A percentile compares a stretch with the other conserved stretches of the same genome.
Evolutionary conservation across 2,329 filamentous ascomycete genomes (phyloP).

Genomic region (Celoporthe dispersa): DNA sequence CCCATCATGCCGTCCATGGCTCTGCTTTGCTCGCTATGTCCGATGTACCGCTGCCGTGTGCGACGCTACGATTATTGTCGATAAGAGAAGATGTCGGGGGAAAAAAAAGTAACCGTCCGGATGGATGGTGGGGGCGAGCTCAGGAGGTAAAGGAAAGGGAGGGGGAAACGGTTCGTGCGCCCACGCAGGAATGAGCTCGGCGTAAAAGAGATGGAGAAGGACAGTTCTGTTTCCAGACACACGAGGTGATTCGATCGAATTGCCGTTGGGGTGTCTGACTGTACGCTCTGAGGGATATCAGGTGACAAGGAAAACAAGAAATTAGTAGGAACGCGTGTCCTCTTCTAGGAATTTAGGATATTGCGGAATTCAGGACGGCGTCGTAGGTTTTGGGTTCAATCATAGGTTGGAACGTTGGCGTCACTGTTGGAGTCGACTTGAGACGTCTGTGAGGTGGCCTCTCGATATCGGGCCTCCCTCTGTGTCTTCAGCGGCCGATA

Average conservation of each 20-base stretch:
- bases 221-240: neutral
- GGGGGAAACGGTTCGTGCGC: neutral
- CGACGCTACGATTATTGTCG: conserved; percentile 1
- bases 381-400: neutral
- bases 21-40: neutral
- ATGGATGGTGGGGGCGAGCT: neutral
- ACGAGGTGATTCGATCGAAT: neutral
- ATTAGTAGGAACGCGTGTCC: neutral
- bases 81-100: neutral
- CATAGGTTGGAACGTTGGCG: neutral
- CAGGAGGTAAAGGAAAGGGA: neutral
- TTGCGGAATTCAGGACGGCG: conserved; percentile 5
- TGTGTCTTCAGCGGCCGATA: conserved; percentile 2
- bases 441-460: conserved; percentile 17
- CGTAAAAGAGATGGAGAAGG: too few species aligned
- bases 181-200: neutral
- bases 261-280: neutral
- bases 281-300: neutral
- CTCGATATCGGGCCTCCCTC: neutral
- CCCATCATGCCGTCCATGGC: conserved; percentile 62
- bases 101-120: neutral
- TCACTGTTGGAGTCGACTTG: neutral
- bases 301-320: neutral
- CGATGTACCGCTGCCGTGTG: conserved; percentile 11
- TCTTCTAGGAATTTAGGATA: conserved; percentile 9